A percentile compares a stretch with the other conserved stretches of the same genome.
Conservation (phyloP, 495 filamentous ascomycete genomes). For the Acidiella bohemica region DNA sequence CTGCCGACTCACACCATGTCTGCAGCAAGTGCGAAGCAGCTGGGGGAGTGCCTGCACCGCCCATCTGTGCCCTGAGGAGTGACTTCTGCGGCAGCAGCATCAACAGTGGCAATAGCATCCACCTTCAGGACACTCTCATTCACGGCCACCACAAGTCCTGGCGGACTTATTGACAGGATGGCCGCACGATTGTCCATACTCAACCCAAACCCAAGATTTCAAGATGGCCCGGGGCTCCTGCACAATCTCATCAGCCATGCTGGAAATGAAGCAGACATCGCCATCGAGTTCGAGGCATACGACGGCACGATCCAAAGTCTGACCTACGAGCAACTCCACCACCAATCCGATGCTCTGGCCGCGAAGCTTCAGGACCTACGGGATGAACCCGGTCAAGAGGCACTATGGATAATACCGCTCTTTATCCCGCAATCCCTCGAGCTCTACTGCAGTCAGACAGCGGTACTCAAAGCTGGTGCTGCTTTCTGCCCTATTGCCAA, state of each 20-base stretch:
- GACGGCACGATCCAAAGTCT: constrained; percentile 34
- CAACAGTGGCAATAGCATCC: too few relatives aligned
- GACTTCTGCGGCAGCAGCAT: too few relatives aligned
- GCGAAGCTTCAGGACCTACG: constrained; percentile 27
- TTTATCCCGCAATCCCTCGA: constrained; percentile 55
- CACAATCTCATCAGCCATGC: constrained; percentile 45
- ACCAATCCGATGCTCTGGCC: constrained; percentile 40
- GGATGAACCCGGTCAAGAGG: background rate
- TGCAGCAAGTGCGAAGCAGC: too few relatives aligned
- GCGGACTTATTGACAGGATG: constrained; percentile 8
- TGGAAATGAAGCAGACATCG: constrained; percentile 21
- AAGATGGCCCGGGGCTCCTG: constrained; percentile 49
- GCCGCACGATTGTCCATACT: constrained; percentile 41
- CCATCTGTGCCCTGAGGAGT: too few relatives aligned
- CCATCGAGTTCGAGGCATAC: constrained; percentile 47
- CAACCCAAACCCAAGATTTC: constrained; percentile 40
- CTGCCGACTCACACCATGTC: too few relatives aligned
- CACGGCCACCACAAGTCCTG: too few relatives aligned
- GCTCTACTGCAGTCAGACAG: constrained; percentile 59
- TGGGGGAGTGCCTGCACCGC: too few relatives aligned
- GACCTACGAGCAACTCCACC: constrained; percentile 48
- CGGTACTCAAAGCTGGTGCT: constrained; percentile 59
- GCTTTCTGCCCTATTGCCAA: constrained; percentile 68
- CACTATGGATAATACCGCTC: constrained; percentile 46
- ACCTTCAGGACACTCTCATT: too few relatives aligned